Conservation (phyloP, 345 rosid species). For the Murraya koenigii region DNA sequence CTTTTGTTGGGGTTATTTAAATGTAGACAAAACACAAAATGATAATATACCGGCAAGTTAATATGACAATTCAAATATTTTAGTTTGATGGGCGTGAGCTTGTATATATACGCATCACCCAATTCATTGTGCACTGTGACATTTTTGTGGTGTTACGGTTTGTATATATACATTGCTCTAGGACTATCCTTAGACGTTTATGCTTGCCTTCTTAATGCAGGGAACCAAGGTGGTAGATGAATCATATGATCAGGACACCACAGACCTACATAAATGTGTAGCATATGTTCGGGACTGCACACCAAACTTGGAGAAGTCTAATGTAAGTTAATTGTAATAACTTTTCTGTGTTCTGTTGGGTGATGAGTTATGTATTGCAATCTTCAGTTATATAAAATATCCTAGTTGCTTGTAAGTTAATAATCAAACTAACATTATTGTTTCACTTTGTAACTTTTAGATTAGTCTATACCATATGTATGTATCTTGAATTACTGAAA, state of each 20-base stretch:
- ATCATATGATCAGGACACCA: conserved; percentile 93
- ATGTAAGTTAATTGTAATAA: conserved; percentile 37
- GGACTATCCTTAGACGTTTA: conserved; percentile 14
- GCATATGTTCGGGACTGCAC: conserved; percentile 44
- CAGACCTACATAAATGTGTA: conserved; percentile 89
- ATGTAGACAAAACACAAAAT: background rate
- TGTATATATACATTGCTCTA: background rate
- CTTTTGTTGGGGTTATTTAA: background rate
- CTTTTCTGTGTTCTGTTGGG: background rate
- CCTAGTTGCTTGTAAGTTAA: background rate
- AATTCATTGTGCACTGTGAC: background rate
- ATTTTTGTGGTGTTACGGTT: background rate
- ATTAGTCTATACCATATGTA: background rate
- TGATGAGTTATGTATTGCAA: background rate
- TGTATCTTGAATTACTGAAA: background rate
- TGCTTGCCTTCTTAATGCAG: conserved; percentile 37
- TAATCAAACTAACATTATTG: background rate
- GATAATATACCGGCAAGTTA: background rate
- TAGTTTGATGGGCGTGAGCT: background rate
- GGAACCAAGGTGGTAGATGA: conserved; percentile 77
- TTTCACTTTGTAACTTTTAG: background rate
- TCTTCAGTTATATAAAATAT: background rate
- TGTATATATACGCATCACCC: background rate
- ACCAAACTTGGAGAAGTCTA: conserved; percentile 44
- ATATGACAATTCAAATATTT: background rate